phyloP scores from a whole-genome alignment of 1,284 basidiomycete species.

The Apiotrichum akiyoshidainum region DNA sequence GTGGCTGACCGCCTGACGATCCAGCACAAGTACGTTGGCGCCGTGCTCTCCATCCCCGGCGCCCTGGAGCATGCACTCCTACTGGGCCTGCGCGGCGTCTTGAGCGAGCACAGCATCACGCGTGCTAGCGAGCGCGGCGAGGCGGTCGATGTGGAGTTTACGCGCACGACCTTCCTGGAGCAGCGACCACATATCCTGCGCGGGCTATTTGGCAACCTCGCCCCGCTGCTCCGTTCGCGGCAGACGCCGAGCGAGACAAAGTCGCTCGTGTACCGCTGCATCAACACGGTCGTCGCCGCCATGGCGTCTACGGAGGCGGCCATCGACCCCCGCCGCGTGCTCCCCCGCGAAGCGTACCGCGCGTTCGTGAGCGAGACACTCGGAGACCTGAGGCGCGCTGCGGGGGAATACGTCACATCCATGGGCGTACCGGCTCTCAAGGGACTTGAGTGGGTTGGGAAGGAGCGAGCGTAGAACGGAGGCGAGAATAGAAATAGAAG shows the following conservation, averaged over 20 bases:
- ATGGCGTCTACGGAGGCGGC: slow-evolving; percentile 11
- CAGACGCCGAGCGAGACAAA: slow-evolving; percentile 30
- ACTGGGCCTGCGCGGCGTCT: slow-evolving; percentile 14
- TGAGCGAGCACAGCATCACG: not conserved
- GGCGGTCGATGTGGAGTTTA: not conserved
- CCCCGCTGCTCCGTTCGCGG: slow-evolving; percentile 23
- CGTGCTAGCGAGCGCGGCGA: not conserved
- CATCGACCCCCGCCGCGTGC: slow-evolving; percentile 26
- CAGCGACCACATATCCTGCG: slow-evolving; percentile 22
- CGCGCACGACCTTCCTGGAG: slow-evolving; percentile 28
- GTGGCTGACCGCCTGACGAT: slow-evolving; percentile 56
- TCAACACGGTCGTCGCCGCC: slow-evolving; percentile 37
- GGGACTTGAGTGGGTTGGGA: slow-evolving; percentile 5
- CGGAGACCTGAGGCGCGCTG: slow-evolving; percentile 17
- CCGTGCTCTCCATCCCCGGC: slow-evolving; percentile 35
- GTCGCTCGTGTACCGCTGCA: slow-evolving; percentile 41
- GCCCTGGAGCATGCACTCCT: slow-evolving; percentile 35
- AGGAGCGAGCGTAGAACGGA: not conserved
- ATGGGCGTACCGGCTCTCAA: slow-evolving; percentile 31
- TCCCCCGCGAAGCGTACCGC: slow-evolving; percentile 36
- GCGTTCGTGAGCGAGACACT: slow-evolving; percentile 29
- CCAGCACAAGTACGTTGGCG: slow-evolving; percentile 61
- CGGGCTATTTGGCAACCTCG: slow-evolving; percentile 27
- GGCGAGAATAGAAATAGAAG: no score
- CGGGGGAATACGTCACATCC: slow-evolving; percentile 29